These are phyloP conservation scores for Mayamaea pseudoterrestris DNA, from an alignment of 108 stramenopile genomes.

Conservation along the genomic window DNA sequence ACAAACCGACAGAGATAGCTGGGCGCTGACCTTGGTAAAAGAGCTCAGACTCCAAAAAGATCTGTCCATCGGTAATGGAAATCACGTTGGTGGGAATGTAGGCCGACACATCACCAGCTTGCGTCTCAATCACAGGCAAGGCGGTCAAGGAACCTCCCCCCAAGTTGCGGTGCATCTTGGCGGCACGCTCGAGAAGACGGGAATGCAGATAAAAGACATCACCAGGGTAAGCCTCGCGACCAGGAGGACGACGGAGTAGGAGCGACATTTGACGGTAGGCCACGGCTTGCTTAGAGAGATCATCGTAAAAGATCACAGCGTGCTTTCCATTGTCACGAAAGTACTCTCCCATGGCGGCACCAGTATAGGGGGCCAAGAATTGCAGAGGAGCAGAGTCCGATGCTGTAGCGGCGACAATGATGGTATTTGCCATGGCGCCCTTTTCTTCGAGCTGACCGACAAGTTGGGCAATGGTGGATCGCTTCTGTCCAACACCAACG, in stretches of 20 bases:
- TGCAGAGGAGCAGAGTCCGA: conserved; percentile 99
- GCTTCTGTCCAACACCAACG: conserved; percentile 99
- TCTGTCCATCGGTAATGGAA: conserved; percentile 99
- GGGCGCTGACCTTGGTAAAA: conserved; percentile 99
- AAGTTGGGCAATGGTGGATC: conserved; percentile 99
- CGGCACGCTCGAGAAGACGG: conserved; percentile 98
- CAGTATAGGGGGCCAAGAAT: conserved; percentile 99
- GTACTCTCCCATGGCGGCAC: conserved; percentile 98
- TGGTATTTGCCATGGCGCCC: conserved; percentile 95
- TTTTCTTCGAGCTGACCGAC: conserved; percentile 97
- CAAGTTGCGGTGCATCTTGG: conserved; percentile 94
- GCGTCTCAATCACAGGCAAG: conserved; percentile 99
- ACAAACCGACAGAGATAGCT: conserved; percentile 98
- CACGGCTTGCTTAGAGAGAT: conserved; percentile 98
- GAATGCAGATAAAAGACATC: conserved; percentile 99
- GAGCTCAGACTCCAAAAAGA: conserved; percentile 99
- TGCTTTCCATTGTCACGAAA: conserved; percentile 99
- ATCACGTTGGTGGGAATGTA: conserved; percentile 99
- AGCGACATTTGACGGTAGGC: conserved; percentile 99
- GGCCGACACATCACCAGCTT: conserved; percentile 99
- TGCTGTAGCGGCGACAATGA: conserved; percentile 98
- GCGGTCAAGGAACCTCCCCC: conserved; percentile 98
- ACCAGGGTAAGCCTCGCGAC: conserved; percentile 99
- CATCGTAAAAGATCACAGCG: conserved; percentile 99
- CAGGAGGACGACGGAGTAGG: conserved; percentile 99